phyloP scores from a whole-genome alignment of 2,329 filamentous ascomycete species.

The Fusarium redolens region DNA sequence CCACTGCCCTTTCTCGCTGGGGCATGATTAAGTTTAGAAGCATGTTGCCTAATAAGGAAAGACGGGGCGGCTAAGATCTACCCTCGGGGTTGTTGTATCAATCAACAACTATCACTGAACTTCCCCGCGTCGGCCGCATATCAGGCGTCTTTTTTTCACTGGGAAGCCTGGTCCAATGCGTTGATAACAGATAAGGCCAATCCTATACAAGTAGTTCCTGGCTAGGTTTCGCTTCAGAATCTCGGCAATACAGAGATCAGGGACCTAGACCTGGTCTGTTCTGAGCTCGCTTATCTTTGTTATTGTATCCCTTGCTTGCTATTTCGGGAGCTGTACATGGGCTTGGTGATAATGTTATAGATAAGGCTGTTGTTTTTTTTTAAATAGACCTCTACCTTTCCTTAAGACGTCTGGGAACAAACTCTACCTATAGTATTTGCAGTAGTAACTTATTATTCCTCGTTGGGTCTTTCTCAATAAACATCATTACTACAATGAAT shows the following conservation, averaged over 20 bases:
- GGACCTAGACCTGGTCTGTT: not conserved
- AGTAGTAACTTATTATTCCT: not conserved
- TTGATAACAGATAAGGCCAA: not conserved
- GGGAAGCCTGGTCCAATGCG: too few relatives aligned
- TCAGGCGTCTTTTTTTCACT: too few relatives aligned
- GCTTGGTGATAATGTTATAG: not conserved
- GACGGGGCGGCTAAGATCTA: not conserved
- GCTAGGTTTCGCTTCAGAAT: not conserved
- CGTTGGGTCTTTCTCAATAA: fast-evolving
- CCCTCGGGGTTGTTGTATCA: not conserved
- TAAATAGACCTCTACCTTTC: fast-evolving
- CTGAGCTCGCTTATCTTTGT: not conserved
- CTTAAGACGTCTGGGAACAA: not conserved
- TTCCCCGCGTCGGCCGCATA: not conserved
- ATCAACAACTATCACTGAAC: too few relatives aligned
- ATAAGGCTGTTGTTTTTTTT: not conserved
- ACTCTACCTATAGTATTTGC: not conserved
- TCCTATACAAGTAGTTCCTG: not conserved
- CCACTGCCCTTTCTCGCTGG: fast-evolving
- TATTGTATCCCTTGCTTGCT: too few relatives aligned
- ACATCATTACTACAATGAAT: not conserved
- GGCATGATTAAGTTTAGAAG: fast-evolving
- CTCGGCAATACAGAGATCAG: fast-evolving
- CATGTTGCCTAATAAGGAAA: not conserved
- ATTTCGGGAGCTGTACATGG: fast-evolving